These are phyloP conservation scores for Fusarium veterinarium DNA, from an alignment of 2,329 filamentous ascomycete species.

Conservation along the genomic window DNA sequence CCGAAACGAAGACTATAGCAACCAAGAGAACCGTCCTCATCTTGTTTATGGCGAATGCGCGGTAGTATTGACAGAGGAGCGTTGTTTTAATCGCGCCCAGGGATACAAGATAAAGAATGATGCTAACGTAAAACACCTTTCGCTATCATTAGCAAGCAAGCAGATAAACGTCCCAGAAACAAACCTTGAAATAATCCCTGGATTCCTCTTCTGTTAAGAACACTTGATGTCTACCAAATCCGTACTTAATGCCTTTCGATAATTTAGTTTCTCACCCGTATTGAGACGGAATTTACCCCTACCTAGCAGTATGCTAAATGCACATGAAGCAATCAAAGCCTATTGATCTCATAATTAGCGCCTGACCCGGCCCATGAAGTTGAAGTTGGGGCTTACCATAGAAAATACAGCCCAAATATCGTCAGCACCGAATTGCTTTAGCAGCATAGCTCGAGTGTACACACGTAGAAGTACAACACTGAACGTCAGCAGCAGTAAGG, in stretches of 20 bases:
- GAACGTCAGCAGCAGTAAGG: not conserved
- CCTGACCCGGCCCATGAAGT: rapidly evolving
- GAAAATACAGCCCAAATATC: not conserved
- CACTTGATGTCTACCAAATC: not conserved
- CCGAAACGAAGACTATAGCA: not conserved
- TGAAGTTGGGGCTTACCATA: not conserved
- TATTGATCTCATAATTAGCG: not conserved
- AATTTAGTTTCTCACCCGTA: rapidly evolving
- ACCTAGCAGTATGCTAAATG: not conserved
- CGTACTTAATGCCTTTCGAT: not conserved
- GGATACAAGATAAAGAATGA: rapidly evolving
- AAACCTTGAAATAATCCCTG: not conserved
- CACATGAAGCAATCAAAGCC: not conserved
- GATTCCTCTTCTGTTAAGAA: rapidly evolving
- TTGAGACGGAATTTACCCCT: rapidly evolving
- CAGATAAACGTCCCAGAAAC: rapidly evolving
- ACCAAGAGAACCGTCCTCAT: not conserved
- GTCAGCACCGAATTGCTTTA: not conserved
- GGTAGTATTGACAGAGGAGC: not conserved
- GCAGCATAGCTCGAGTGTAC: not conserved
- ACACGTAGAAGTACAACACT: not conserved
- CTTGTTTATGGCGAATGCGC: not conserved
- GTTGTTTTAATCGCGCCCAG: not conserved
- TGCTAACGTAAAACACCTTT: not conserved
- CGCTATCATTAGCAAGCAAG: not conserved